phyloP scores from a whole-genome alignment of 2,329 filamentous ascomycete species.

The Stagonosporopsis cucurbitacearum region DNA sequence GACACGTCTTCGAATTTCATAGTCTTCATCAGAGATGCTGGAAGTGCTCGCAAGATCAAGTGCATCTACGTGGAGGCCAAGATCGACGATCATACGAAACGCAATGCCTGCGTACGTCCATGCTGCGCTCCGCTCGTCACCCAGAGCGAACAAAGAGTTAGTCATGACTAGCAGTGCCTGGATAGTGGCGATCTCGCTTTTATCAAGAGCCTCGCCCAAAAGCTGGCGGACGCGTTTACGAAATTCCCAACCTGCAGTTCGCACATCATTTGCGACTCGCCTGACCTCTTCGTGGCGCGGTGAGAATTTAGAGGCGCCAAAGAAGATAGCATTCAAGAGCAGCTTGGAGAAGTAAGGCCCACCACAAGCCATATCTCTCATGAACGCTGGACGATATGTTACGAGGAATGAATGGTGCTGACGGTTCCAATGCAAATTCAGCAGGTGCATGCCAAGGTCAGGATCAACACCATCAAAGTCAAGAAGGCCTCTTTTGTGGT shows the following conservation, averaged over 20 bases:
- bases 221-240: conserved; percentile 56
- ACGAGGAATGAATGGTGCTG: conserved; percentile 58
- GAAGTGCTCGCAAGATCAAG: conserved; percentile 37
- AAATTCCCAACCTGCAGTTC: conserved; percentile 58
- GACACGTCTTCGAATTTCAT: conserved; percentile 54
- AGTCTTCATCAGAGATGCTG: conserved; percentile 54
- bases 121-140: conserved; percentile 58
- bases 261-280: conserved; percentile 53
- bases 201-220: conserved; percentile 55
- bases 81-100: conserved; percentile 62
- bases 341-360: conserved; percentile 65
- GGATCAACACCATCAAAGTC: conserved; percentile 64
- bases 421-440: conserved; percentile 61
- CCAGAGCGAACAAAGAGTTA: conserved; percentile 57
- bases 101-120: conserved; percentile 66
- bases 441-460: conserved; percentile 59
- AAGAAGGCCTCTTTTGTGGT: conserved; percentile 54
- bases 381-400: conserved; percentile 59
- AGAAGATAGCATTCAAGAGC: conserved; percentile 63
- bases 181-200: conserved; percentile 61
- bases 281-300: conserved; percentile 53
- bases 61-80: conserved; percentile 59
- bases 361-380: conserved; percentile 54
- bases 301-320: conserved; percentile 56
- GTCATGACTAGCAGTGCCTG: conserved; percentile 61